Conservation (phyloP, 305 asterid species). For the Solanum hybrid region DNA sequence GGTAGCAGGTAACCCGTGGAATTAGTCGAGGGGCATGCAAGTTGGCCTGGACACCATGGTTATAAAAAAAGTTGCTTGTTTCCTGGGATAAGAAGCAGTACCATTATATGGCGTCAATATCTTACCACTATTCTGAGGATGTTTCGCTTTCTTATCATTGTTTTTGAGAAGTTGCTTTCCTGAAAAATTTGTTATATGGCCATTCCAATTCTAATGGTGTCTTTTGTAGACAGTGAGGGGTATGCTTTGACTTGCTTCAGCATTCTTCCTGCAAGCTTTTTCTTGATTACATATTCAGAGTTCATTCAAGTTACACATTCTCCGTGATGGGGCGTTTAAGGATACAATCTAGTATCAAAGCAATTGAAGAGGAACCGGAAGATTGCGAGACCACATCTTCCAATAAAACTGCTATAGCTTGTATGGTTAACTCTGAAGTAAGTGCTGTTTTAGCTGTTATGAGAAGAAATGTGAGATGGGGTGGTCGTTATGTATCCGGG, state of each 20-base stretch:
- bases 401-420: constrained; percentile 55
- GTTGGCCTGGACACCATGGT: not conserved
- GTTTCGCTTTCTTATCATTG: not conserved
- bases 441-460: constrained; percentile 88
- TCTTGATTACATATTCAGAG: not conserved
- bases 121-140: not conserved
- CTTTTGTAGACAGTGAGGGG: constrained; percentile 15
- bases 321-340: constrained; percentile 68
- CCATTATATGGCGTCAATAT: not conserved
- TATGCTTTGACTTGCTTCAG: constrained; percentile 19
- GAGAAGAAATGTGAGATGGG: constrained; percentile 97
- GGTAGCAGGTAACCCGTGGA: not conserved
- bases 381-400: constrained; percentile 60
- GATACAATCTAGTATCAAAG: constrained; percentile 68
- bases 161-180: not conserved
- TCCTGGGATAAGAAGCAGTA: not conserved
- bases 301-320: not conserved
- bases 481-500: constrained; percentile 85
- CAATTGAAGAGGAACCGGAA: constrained; percentile 94
- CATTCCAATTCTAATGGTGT: constrained; percentile 2
- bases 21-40: not conserved
- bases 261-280: constrained; percentile 5
- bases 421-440: constrained; percentile 82
- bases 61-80: not conserved
- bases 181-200: not conserved